phyloP scores from a whole-genome alignment of 176 grass and related monocot species.

The Raddia guianensis region DNA sequence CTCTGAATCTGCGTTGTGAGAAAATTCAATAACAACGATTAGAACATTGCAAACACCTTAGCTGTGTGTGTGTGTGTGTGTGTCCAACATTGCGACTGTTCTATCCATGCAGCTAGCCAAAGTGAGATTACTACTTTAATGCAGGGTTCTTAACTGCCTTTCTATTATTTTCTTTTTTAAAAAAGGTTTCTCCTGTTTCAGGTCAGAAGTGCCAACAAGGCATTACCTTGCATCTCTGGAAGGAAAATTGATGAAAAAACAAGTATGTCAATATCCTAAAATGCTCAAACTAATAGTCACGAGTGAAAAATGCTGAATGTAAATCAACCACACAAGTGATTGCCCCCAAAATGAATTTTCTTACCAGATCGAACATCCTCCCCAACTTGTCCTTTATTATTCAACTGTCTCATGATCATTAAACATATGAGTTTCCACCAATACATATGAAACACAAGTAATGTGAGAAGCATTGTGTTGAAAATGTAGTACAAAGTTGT shows the following conservation, averaged over 20 bases:
- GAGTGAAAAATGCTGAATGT: constrained; percentile 13
- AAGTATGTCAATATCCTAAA: constrained; percentile 1
- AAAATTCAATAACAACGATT: constrained; percentile 34
- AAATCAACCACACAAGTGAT: constrained; percentile 27
- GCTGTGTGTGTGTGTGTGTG: no score
- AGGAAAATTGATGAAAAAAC: neutral
- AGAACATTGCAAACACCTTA: constrained; percentile 11
- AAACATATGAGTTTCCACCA: constrained; percentile 97
- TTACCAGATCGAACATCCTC: constrained; percentile 93
- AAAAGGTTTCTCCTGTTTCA: constrained; percentile 24
- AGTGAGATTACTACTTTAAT: neutral
- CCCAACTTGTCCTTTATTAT: constrained; percentile 89
- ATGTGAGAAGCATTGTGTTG: constrained; percentile 97
- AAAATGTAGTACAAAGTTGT: constrained; percentile 82
- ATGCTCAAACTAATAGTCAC: neutral
- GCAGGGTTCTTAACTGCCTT: constrained; percentile 13
- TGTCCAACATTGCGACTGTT: neutral
- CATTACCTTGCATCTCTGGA: neutral
- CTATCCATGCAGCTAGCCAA: constrained; percentile 4
- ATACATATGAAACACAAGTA: constrained; percentile 94
- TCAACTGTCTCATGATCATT: constrained; percentile 94
- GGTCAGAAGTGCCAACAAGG: neutral
- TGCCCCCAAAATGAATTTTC: constrained; percentile 23
- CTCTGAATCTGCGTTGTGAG: constrained; percentile 60
- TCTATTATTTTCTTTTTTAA: neutral